Base-by-base conservation (phyloP, 306 rosid genomes). In the Psophocarpus tetragonolobus region DNA sequence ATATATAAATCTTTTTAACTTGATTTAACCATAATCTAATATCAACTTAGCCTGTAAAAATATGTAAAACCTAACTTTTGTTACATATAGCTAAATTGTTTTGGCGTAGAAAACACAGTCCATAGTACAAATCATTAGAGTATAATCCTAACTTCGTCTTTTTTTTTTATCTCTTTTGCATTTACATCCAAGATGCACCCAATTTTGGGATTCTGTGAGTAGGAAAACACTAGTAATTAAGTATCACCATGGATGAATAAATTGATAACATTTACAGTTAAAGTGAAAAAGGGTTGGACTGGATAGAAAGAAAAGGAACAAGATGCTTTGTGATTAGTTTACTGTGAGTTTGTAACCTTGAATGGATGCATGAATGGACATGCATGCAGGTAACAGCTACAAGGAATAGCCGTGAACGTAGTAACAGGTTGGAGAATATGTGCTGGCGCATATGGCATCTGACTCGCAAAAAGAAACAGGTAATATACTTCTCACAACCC, bases 391-490 rank as follows among this genome's bases (percentile, higher is more conserved):
- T 88, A 23, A 87, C 79, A 81, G 91, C 97, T 7, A 89, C 87
- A 26, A 86, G 97, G 77, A 91, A 84, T 76, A 75, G 64, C 50
- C 88, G 90, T 32, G 94, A 87, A 8, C 84, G 90, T 44, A 85
- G 86, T 81, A 85, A 84, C 33, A 85, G 95, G 83, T 82, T 92
- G 71, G 97, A 87, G 90, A 92, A 92, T 80, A 87, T 85, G 90
- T 92, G 97, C 85, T 92, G 97, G 95, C 91, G 93, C 53, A 88
- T 92, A 81, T 92, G 97, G 97, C 91, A 92, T 75, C 90, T 92
- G 17, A 80, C 97, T 17, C 95, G 97, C 78, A 88, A 77, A 79
- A 92, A 81, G 93, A 90, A 92, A 82, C 91, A 87, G 90, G 91
- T 86, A 33, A 30, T 45, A 89, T 85, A 39, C 29, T 23, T 39